Evolutionary conservation across 768 basidiomycete genomes (phyloP).

Genomic region (Mycena chlorophos): DNA sequence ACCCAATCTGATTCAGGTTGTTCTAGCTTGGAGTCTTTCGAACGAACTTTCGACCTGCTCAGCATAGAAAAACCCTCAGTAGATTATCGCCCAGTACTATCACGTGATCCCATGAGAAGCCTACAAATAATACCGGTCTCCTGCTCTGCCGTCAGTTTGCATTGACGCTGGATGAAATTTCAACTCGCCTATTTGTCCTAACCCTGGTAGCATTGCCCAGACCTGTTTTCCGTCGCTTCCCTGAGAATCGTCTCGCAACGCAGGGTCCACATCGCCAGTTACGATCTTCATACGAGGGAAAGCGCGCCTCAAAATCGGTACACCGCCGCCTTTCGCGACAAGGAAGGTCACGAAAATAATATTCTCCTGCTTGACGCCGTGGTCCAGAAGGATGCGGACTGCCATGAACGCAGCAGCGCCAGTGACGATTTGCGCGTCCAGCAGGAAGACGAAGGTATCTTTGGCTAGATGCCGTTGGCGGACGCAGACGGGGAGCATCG

Average conservation of each 20-base stretch:
- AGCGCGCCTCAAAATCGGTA: conserved; percentile 73
- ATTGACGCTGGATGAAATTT: conserved; percentile 13
- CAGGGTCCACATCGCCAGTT: conserved; percentile 79
- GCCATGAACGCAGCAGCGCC: conserved; percentile 95
- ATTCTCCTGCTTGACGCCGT: conserved; percentile 79
- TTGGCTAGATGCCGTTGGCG: conserved; percentile 64
- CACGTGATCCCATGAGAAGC: conserved; percentile 2
- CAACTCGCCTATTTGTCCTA: conserved; percentile 82
- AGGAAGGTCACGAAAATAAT: conserved; percentile 92
- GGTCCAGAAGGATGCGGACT: conserved; percentile 89
- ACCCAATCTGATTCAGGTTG: neutral
- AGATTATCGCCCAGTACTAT: too few relatives aligned
- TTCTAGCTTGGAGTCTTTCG: conserved; percentile 36
- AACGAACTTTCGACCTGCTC: neutral
- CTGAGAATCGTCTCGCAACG: conserved; percentile 63
- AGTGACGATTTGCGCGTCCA: conserved; percentile 95
- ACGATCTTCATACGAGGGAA: conserved; percentile 87
- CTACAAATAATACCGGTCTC: conserved; percentile 44
- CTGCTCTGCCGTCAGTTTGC: conserved; percentile 21
- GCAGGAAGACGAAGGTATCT: conserved; percentile 78
- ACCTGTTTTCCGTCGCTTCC: conserved; percentile 61
- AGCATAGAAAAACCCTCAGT: too few relatives aligned
- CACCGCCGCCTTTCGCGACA: conserved; percentile 78
- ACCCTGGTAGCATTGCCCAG: conserved; percentile 84
- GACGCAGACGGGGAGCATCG: conserved; percentile 73